phyloP scores from a whole-genome alignment of 768 basidiomycete genomes.

The Termitomyces sp. region DNA sequence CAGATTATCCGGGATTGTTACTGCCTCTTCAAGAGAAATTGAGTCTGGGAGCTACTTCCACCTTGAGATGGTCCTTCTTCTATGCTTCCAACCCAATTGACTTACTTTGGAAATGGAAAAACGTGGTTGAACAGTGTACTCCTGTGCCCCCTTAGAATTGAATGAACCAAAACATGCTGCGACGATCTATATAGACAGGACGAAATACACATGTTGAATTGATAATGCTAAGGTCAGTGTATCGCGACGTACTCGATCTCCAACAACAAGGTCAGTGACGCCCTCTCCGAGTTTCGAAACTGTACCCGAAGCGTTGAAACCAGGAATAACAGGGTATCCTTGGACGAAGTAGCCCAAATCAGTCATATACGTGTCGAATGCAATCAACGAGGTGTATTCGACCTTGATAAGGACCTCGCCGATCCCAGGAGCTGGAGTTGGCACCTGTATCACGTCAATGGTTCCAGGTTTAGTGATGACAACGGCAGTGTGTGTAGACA shows the following conservation, averaged over 20 bases:
- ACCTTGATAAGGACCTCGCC: constrained; percentile 36
- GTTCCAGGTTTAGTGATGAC: constrained; percentile 33
- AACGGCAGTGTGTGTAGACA: constrained; percentile 40
- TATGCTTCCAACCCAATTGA: neutral
- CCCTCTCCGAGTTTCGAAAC: constrained; percentile 32
- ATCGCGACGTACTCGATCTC: constrained; percentile 35
- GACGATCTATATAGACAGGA: constrained; percentile 10
- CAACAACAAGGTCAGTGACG: constrained; percentile 27
- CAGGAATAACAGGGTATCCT: constrained; percentile 31
- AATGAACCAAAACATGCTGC: constrained; percentile 14
- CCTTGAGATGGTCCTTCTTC: neutral
- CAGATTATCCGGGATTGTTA: constrained; percentile 40
- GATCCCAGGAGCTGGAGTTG: constrained; percentile 27
- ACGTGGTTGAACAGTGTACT: constrained; percentile 19
- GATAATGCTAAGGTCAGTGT: neutral
- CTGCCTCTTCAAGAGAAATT: constrained; percentile 34
- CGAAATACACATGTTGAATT: neutral
- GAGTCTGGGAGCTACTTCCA: constrained; percentile 37
- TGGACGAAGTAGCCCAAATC: constrained; percentile 26
- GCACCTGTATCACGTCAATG: constrained; percentile 31
- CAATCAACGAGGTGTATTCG: constrained; percentile 32
- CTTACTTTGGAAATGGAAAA: constrained; percentile 31
- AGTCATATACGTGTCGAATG: constrained; percentile 35
- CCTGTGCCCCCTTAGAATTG: constrained; percentile 18
- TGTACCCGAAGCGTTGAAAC: constrained; percentile 33